Conservation (phyloP, 164 flowering plant species). For the Dillenia turbinata region DNA sequence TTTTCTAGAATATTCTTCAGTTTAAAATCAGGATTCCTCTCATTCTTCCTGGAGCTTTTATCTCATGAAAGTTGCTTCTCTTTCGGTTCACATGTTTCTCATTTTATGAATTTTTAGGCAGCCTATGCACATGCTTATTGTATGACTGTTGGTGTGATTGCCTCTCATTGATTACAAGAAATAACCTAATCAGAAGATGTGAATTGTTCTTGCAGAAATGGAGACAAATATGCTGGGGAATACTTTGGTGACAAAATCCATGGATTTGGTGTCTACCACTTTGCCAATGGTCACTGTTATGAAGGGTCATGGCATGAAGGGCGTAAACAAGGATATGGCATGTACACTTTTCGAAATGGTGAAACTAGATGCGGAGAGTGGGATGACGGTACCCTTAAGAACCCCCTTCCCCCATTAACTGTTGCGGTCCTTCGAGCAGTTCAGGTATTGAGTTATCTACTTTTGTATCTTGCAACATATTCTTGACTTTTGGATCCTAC, state of each 20-base stretch:
- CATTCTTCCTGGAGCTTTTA: too few relatives aligned
- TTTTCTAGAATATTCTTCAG: too few relatives aligned
- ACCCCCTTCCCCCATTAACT: constrained; percentile 37
- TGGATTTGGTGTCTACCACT: constrained; percentile 94
- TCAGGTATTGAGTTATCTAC: constrained; percentile 45
- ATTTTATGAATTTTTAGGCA: too few relatives aligned
- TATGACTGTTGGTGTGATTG: too few relatives aligned
- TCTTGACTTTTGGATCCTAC: not conserved
- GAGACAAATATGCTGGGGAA: constrained; percentile 91
- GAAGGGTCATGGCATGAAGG: constrained; percentile 99
- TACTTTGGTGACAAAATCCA: constrained; percentile 96
- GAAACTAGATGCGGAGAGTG: constrained; percentile 82
- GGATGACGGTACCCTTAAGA: constrained; percentile 67
- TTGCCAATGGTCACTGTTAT: constrained; percentile 88
- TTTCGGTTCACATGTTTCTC: too few relatives aligned
- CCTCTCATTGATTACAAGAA: too few relatives aligned
- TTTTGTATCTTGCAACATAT: not conserved
- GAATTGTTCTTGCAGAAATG: constrained; percentile 49
- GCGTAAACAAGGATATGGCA: constrained; percentile 84
- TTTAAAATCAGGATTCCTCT: too few relatives aligned
- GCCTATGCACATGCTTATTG: too few relatives aligned
- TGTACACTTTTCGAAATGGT: constrained; percentile 81
- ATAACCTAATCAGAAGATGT: too few relatives aligned
- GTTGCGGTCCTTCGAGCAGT: constrained; percentile 65
- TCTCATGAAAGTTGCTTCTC: too few relatives aligned